These are phyloP conservation scores for Rasamsonia emersonii DNA, from an alignment of 2,329 filamentous ascomycete genomes.

Conservation along the genomic window DNA sequence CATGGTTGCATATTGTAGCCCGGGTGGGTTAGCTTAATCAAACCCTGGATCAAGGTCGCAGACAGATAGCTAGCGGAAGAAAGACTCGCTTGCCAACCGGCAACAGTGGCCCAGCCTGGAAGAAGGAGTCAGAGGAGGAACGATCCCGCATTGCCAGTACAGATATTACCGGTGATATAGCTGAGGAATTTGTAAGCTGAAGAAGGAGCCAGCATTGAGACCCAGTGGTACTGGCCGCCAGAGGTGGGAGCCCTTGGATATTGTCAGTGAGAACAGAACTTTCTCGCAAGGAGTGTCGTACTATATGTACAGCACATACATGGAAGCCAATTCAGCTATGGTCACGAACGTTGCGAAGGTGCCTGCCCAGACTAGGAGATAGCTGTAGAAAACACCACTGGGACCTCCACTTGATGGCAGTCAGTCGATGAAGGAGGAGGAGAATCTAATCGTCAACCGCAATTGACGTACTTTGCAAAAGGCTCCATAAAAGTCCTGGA, in stretches of 20 bases:
- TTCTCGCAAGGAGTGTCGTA: no score
- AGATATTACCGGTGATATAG: constrained; percentile 25
- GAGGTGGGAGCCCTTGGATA: constrained; percentile 22
- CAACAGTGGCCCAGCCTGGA: constrained; percentile 32
- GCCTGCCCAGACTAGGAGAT: constrained; percentile 24
- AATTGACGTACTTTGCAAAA: constrained; percentile 17
- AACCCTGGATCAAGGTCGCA: constrained; percentile 28
- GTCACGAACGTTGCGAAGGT: constrained; percentile 18
- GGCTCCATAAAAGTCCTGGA: constrained; percentile 13
- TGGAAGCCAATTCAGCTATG: constrained; percentile 25
- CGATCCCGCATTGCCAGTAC: neutral
- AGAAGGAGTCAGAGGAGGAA: neutral
- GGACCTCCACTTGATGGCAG: constrained; percentile 20
- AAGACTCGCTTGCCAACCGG: constrained; percentile 37
- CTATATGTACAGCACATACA: no score
- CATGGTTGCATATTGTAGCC: constrained; percentile 33
- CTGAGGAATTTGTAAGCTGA: constrained; percentile 28
- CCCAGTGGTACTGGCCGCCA: constrained; percentile 34
- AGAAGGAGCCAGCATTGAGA: constrained; percentile 31
- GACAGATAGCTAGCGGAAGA: constrained; percentile 27
- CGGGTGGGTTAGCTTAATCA: constrained; percentile 28
- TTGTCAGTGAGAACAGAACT: neutral
- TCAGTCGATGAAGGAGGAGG: neutral
- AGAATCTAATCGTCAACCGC: neutral
- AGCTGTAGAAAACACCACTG: constrained; percentile 25